Evolutionary conservation across 306 rosid genomes (phyloP).

Genomic region (Trifolium subterraneum): DNA sequence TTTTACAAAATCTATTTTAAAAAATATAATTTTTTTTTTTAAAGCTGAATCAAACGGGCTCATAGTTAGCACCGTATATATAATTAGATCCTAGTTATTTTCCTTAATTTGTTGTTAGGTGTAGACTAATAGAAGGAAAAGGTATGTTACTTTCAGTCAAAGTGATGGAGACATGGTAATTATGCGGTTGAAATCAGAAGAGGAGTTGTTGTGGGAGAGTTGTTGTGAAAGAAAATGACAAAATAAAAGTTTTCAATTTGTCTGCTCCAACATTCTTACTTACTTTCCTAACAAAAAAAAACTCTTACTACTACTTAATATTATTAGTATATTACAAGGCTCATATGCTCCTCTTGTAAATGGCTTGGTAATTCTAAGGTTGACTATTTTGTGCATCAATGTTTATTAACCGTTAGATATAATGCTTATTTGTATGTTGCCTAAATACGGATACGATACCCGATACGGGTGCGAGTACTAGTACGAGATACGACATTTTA

Average conservation of each 20-base stretch:
- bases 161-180: conserved; percentile 7
- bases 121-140: neutral
- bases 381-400: neutral
- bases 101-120: conserved; percentile 17
- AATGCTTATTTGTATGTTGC: no score
- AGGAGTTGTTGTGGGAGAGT: neutral
- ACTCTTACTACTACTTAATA: no score
- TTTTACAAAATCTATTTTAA: no score
- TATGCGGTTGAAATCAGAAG: conserved; percentile 11
- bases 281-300: no score
- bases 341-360: no score
- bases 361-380: neutral
- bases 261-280: conserved; percentile 6
- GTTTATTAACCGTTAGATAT: neutral
- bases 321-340: no score
- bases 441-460: no score
- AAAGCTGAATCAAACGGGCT: no score
- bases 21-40: no score
- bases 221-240: neutral
- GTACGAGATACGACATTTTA: no score
- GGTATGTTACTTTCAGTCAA: conserved; percentile 12
- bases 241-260: conserved; percentile 27
- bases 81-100: neutral
- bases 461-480: no score
- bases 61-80: neutral